Base-by-base conservation (phyloP, 1,284 basidiomycete species). In the Leccinum variabile region DNA sequence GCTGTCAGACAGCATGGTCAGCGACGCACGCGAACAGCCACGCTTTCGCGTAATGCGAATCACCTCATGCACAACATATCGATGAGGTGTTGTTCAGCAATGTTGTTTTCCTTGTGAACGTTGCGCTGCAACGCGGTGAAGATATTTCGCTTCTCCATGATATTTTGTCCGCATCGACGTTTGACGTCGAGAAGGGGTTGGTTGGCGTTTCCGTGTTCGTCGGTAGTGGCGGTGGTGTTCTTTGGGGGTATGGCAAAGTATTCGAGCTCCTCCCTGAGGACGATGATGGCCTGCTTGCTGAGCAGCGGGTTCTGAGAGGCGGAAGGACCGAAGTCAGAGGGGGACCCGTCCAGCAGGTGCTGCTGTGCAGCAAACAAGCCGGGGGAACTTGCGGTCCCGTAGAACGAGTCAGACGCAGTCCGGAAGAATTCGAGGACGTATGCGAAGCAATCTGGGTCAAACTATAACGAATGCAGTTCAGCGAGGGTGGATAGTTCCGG, bases 51-150 rank as follows among this genome's bases (percentile, higher is more conserved):
- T 33, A 53, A 54, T 58, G 30, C 7, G 6, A 49, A 46, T 66
- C 74, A 95, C 95, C 94, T 97, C 95, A 98, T 98, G 80, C 97
- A 99, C 60, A 99, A 84, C 97, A 99, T 99, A 79, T 99, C 97
- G 78, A 99, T 99, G 67, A 99, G 81, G 79, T 99, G 97, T 79
- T 98, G 97, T 78, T 99, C 97, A 16, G 97, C 97, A 67, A 98
- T 83, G 75, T 99, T 99, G 77, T 98, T 98, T 81, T 98, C 97
- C 82, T 97, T 97, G 81, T 97, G 97, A 65, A 99, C 95, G 77
- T 99, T 99, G 69, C 97, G 84, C 82, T 99, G 97, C 63, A 99
- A 80, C 25, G 97, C 97, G 2, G 97, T 97, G 75, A 99, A 99
- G 72, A 99, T 98, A 75, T 91, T 94, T 70, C 85, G 85, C 75